phyloP scores from a whole-genome alignment of 441 rosid genomes.

The Daphne laureola region DNA sequence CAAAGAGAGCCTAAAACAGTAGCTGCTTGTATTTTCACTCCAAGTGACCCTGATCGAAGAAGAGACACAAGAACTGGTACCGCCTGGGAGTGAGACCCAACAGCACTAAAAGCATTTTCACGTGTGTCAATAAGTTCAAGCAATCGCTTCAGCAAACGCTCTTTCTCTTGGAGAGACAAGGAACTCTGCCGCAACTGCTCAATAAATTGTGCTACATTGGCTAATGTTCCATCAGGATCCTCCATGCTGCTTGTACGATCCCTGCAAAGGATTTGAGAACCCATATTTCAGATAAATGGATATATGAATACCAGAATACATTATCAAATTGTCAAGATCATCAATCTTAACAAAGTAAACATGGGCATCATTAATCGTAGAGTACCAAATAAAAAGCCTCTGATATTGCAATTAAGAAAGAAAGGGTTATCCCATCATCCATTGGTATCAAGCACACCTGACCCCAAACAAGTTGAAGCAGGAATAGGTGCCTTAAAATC shows the following conservation, averaged over 20 bases:
- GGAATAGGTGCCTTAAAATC: too few relatives aligned
- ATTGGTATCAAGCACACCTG: too few relatives aligned
- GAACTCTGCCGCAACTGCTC: slow-evolving; percentile 94
- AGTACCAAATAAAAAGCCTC: too few relatives aligned
- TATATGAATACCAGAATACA: too few relatives aligned
- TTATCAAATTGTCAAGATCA: too few relatives aligned
- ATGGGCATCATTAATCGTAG: too few relatives aligned
- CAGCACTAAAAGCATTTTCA: slow-evolving; percentile 98
- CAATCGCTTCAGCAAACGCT: slow-evolving; percentile 80
- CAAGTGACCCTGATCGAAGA: slow-evolving; percentile 94
- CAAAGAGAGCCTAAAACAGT: slow-evolving; percentile 95
- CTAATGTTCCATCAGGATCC: slow-evolving; percentile 99
- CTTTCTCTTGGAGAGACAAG: slow-evolving; percentile 92
- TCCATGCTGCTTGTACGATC: slow-evolving; percentile 96
- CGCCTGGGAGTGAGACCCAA: slow-evolving; percentile 99
- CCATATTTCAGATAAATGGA: too few relatives aligned
- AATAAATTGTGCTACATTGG: slow-evolving; percentile 99
- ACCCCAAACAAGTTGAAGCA: too few relatives aligned
- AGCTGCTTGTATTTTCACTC: slow-evolving; percentile 97
- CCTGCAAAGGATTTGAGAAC: slow-evolving; percentile 38
- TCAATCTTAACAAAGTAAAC: too few relatives aligned
- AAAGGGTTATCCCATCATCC: too few relatives aligned
- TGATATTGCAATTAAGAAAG: too few relatives aligned
- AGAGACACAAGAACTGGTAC: slow-evolving; percentile 99
- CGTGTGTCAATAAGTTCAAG: slow-evolving; percentile 93